A percentile compares a stretch with the other conserved stretches of the same genome.
Evolutionary conservation across 257 asterid species (phyloP).

Genomic region (Datura wrightii): DNA sequence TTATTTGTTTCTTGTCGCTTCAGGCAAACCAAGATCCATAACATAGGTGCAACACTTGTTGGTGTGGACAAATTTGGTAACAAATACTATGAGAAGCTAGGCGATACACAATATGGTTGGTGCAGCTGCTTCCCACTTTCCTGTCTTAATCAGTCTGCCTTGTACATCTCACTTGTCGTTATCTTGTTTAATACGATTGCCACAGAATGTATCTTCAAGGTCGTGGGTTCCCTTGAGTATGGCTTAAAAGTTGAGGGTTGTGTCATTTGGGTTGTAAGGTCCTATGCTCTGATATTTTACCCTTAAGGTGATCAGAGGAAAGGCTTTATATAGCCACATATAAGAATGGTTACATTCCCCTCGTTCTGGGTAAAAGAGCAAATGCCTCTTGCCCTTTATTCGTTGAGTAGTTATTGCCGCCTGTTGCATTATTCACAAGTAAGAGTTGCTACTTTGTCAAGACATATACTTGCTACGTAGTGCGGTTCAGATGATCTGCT

Average conservation of each 20-base stretch:
- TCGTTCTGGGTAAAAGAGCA: background rate
- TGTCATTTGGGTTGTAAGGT: background rate
- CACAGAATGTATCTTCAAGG: background rate
- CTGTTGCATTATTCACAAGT: background rate
- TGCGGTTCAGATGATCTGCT: background rate
- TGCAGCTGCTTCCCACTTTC: slow-evolving; percentile 29
- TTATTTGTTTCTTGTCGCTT: slow-evolving; percentile 27
- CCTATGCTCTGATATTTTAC: slow-evolving; percentile 2
- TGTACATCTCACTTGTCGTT: slow-evolving; percentile 4
- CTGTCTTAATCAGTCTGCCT: slow-evolving; percentile 13
- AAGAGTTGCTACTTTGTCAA: slow-evolving; percentile 23
- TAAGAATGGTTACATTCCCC: background rate
- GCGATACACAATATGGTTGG: slow-evolving; percentile 87
- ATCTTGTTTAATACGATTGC: background rate
- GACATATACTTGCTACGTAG: background rate
- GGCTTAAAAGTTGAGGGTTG: slow-evolving; percentile 8
- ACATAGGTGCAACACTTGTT: slow-evolving; percentile 83
- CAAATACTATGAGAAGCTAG: slow-evolving; percentile 87
- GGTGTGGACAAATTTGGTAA: slow-evolving; percentile 97
- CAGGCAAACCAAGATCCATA: slow-evolving; percentile 96
- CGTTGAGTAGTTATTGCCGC: background rate
- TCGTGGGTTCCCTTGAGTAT: background rate
- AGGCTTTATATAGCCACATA: background rate
- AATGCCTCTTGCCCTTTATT: background rate
- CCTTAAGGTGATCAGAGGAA: background rate